Base-by-base conservation (phyloP, 1,284 basidiomycete species). In the Puccinia coronata region DNA sequence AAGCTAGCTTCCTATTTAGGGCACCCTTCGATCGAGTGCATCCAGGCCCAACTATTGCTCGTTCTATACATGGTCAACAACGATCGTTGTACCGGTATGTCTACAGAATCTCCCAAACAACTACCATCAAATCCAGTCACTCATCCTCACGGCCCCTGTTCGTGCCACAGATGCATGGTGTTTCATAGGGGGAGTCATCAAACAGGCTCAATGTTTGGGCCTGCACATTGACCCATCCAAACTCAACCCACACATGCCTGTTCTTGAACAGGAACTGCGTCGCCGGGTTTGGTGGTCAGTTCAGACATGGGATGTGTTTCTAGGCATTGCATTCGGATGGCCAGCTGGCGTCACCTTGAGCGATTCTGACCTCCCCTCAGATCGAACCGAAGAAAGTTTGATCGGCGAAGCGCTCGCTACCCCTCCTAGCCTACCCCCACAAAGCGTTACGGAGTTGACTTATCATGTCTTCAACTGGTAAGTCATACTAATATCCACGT, bases 321-420 rank as follows among this genome's bases (percentile, higher is more conserved):
- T 80, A 36, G 65, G 67, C 53, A 80, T 80, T 53, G 77, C 67
- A 55, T 80, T 80, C 39, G 77, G 77, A 70, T 80, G 77, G 77
- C 77, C 77, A 41, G 77, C 77, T 34, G 77, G 77, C 16, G 77
- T 80, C 16, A 80, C 77, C 20, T 49, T 71, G 53, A 80, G 55
- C 39, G 77, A 80, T 55, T 70, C 77, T 20, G 77, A 80, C 59
- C 49, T 80, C 36, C 77, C 77, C 23, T 65, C 63, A 14, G 77
- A 80, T 61, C 47, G 77, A 43, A 41, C 47, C 4, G 77, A 80
- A 34, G 77, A 80, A n/a, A 80, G 77, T 49, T 71, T 80, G 28
- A 70, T 71, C 28, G 63, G 61, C 18, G 34, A 70, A 53, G 67
- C 77, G 14, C 67, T 41, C 6, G 8, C 41, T n/a, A 43, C 43